Evolutionary conservation across 2,329 filamentous ascomycete genomes (phyloP).

Genomic region (Fusarium pseudograminearum): DNA sequence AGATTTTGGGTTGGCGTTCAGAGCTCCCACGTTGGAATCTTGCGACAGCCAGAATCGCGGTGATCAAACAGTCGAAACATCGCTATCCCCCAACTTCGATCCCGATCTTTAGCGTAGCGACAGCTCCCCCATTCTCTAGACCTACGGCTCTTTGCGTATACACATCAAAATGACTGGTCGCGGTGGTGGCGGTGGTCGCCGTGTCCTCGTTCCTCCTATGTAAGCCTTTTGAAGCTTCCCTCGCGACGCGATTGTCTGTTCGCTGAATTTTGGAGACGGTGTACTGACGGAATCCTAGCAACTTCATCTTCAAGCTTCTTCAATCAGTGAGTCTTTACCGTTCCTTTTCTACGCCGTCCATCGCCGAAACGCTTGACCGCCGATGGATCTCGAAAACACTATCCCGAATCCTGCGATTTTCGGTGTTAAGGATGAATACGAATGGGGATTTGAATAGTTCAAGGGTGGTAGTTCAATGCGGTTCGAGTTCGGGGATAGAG

Average conservation of each 20-base stretch:
- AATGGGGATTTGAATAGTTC: not conserved
- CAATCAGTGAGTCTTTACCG: conserved; percentile 61
- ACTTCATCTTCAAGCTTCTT: conserved; percentile 78
- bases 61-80: conserved; percentile 32
- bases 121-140: not conserved
- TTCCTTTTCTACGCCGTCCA: not conserved
- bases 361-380: conserved; percentile 22
- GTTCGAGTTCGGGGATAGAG: not conserved
- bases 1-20: conserved; percentile 42
- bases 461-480: not conserved
- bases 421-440: not conserved
- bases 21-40: conserved; percentile 44
- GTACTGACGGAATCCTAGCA: conserved; percentile 52
- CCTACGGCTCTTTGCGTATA: conserved; percentile 11
- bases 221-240: conserved; percentile 42
- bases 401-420: not conserved
- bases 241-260: conserved; percentile 33
- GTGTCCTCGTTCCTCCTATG: conserved; percentile 71
- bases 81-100: conserved; percentile 5
- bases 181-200: conserved; percentile 69
- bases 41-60: conserved; percentile 44
- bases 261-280: not conserved
- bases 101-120: conserved; percentile 8
- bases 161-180: conserved; percentile 65
- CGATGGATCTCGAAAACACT: conserved; percentile 34